These are phyloP conservation scores for Cladorrhinum sp. DNA, from an alignment of 2,329 filamentous ascomycete genomes.

Conservation along the genomic window DNA sequence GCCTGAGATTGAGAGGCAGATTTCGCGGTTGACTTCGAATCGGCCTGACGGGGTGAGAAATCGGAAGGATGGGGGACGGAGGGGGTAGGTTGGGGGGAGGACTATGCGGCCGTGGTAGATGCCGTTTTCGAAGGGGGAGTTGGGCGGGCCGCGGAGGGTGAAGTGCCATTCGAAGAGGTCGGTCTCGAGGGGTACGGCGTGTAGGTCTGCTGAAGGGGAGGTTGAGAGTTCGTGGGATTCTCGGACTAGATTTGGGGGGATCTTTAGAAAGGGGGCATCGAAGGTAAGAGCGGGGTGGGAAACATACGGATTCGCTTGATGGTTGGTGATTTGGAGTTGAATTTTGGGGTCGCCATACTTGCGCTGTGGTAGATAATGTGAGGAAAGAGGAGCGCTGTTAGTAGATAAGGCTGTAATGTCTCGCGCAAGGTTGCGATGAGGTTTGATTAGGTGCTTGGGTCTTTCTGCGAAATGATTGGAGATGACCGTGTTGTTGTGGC, in stretches of 20 bases:
- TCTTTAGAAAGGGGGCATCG: constrained; percentile 20
- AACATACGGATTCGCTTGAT: constrained; percentile 75
- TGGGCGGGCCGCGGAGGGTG: constrained; percentile 84
- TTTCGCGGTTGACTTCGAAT: constrained; percentile 95
- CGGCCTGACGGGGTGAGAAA: constrained; percentile 89
- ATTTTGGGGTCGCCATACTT: constrained; percentile 35
- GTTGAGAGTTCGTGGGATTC: constrained; percentile 84
- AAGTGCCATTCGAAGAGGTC: constrained; percentile 99
- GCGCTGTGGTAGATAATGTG: neutral
- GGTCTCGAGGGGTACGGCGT: constrained; percentile 77
- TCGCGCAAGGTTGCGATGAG: no score
- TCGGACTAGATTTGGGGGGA: constrained; percentile 60
- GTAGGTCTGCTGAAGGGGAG: constrained; percentile 79
- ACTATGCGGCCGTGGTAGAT: constrained; percentile 96
- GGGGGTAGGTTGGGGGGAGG: constrained; percentile 82
- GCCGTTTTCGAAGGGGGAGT: constrained; percentile 73
- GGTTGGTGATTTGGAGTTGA: constrained; percentile 77
- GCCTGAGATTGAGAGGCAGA: constrained; percentile 88
- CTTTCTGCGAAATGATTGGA: no score
- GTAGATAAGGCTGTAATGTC: no score
- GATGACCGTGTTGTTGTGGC: no score
- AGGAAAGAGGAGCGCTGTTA: no score
- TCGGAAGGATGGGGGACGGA: constrained; percentile 91
- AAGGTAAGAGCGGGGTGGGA: neutral
- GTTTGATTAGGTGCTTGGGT: no score